Evolutionary conservation across 2,329 filamentous ascomycete genomes (phyloP).

Genomic region (Colletotrichum lentis): DNA sequence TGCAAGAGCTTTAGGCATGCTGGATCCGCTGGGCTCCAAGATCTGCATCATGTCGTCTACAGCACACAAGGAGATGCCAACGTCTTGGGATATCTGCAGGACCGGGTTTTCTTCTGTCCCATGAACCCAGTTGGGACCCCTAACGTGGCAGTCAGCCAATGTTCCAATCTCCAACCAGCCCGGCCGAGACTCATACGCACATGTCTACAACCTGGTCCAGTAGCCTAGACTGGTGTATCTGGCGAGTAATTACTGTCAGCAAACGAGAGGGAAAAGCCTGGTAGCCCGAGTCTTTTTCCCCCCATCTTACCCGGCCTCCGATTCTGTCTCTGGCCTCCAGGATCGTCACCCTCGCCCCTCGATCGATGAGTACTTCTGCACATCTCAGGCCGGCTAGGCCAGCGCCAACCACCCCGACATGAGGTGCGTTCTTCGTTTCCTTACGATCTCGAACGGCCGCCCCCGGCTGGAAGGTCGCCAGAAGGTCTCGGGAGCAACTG

Average conservation of each 20-base stretch:
- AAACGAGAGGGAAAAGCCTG: not conserved
- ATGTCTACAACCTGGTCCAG: not conserved
- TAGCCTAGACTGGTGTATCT: not conserved
- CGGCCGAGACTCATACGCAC: not conserved
- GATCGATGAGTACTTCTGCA: not conserved
- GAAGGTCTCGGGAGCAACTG: not conserved
- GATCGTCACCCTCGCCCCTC: not conserved
- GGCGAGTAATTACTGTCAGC: not conserved
- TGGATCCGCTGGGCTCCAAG: not conserved
- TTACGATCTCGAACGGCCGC: not conserved
- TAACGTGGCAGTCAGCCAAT: not conserved
- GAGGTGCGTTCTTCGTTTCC: not conserved
- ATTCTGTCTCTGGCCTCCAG: constrained; percentile 2
- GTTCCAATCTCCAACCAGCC: not conserved
- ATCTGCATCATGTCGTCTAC: not conserved
- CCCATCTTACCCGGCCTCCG: not conserved
- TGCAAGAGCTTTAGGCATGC: not conserved
- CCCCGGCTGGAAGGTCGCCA: not conserved
- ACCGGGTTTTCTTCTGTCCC: constrained; percentile 76
- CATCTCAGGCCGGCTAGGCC: not conserved
- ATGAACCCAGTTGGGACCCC: constrained; percentile 63
- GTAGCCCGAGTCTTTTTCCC: not conserved
- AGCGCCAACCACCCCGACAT: not conserved
- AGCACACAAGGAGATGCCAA: not conserved
- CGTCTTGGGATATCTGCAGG: constrained; percentile 60